A percentile compares a stretch with the other conserved stretches of the same genome.
Evolutionary conservation across 805 yeast species (phyloP).

Genomic region (Nakazawaea populi): DNA sequence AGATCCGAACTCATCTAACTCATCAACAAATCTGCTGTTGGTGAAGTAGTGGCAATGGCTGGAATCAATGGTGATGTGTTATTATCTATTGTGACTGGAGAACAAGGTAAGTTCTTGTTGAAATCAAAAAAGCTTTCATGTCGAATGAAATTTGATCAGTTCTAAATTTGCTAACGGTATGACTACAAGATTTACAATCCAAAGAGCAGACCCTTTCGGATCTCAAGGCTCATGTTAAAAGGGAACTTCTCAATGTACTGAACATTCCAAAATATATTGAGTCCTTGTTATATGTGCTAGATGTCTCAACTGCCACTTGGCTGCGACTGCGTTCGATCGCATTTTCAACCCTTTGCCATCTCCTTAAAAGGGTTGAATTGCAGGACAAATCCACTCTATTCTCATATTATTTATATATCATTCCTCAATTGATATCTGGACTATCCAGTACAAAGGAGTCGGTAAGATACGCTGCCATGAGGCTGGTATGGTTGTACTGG

Average conservation of each 20-base stretch:
- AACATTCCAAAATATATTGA: constrained; percentile 47
- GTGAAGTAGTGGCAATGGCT: not conserved
- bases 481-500: constrained; percentile 51
- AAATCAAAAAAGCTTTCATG: too few species aligned
- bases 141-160: too few species aligned
- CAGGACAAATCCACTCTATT: constrained; percentile 43
- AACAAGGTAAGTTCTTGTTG: constrained; percentile 2
- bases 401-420: constrained; percentile 34
- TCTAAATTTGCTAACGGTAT: too few species aligned
- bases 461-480: constrained; percentile 37
- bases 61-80: not conserved
- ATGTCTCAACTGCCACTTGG: constrained; percentile 27
- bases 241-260: constrained; percentile 44
- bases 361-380: constrained; percentile 51
- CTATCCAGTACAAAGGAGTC: constrained; percentile 35
- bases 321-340: constrained; percentile 30
- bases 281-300: constrained; percentile 39
- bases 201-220: constrained; percentile 13
- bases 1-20: not conserved
- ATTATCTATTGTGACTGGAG: not conserved
- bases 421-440: constrained; percentile 46
- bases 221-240: constrained; percentile 49
- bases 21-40: not conserved
- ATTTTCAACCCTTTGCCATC: constrained; percentile 48
- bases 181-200: not conserved